Percentiles rank a stretch among this genome's conserved stretches.
Evolutionary conservation across 371 early-diverging fungal species (phyloP).

Genomic region (Vairimorpha ceranae): DNA sequence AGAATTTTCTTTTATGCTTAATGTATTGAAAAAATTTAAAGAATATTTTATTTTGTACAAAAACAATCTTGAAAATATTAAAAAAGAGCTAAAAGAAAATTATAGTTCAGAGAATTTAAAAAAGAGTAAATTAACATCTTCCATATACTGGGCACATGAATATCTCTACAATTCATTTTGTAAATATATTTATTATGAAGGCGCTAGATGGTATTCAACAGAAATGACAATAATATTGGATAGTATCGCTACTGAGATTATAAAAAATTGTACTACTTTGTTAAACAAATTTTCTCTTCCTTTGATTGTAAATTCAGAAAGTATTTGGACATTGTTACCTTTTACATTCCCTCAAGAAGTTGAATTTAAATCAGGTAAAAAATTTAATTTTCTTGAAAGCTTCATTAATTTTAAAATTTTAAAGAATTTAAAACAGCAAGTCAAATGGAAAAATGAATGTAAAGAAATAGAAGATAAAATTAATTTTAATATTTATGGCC

Average conservation of each 20-base stretch:
- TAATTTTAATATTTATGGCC: conserved; percentile 98
- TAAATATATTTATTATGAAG: conserved; percentile 98
- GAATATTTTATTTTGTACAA: no score
- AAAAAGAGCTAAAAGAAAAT: no score
- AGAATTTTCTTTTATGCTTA: conserved; percentile 95
- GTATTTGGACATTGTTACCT: conserved; percentile 97
- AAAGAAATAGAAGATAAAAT: conserved; percentile 65
- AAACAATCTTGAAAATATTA: no score
- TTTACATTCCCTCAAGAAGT: conserved; percentile 81
- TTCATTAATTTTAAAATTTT: conserved; percentile 94
- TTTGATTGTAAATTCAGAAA: conserved; percentile 95
- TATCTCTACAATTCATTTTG: conserved; percentile 99
- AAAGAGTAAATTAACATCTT: no score
- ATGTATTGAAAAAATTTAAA: conserved; percentile 88
- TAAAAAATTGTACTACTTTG: conserved; percentile 81
- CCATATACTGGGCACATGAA: no score
- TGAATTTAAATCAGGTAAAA: conserved; percentile 64
- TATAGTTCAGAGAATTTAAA: no score
- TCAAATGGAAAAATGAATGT: conserved; percentile 65
- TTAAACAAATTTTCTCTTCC: conserved; percentile 89
- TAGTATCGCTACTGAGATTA: conserved; percentile 85
- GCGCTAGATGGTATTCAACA: conserved; percentile 96
- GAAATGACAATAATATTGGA: conserved; percentile 98
- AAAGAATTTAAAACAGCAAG: conserved; percentile 89
- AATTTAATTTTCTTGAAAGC: conserved; percentile 83